phyloP scores from a whole-genome alignment of 768 basidiomycete species.

The Solioccasus polychromus region DNA sequence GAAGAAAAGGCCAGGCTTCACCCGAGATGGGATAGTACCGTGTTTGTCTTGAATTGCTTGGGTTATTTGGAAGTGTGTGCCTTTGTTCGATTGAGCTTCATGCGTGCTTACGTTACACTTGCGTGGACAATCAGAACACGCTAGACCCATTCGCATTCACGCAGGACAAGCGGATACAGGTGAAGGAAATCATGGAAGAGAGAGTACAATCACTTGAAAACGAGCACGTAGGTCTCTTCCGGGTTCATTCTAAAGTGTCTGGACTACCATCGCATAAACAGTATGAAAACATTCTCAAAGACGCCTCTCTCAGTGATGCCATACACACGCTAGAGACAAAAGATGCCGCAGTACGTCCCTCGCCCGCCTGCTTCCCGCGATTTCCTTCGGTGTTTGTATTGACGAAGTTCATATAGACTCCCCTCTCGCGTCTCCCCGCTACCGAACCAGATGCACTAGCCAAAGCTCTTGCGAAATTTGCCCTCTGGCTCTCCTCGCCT shows the following conservation, averaged over 20 bases:
- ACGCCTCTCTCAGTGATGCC: slow-evolving; percentile 26
- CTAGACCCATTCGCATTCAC: slow-evolving; percentile 72
- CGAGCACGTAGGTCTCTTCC: slow-evolving; percentile 67
- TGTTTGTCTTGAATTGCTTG: slow-evolving; percentile 86
- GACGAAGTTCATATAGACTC: slow-evolving; percentile 51
- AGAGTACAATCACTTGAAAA: slow-evolving; percentile 64
- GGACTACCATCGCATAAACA: neutral
- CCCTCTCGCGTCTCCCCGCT: slow-evolving; percentile 66
- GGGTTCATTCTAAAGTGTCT: neutral
- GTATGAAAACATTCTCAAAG: slow-evolving; percentile 24
- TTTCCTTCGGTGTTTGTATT: neutral
- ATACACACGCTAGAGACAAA: slow-evolving; percentile 24
- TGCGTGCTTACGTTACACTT: neutral
- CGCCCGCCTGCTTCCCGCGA: neutral
- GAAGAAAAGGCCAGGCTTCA: slow-evolving; percentile 58
- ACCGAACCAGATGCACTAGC: slow-evolving; percentile 65
- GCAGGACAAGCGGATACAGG: slow-evolving; percentile 48
- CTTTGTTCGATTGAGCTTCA: neutral
- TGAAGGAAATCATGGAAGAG: slow-evolving; percentile 61
- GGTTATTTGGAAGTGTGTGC: slow-evolving; percentile 71
- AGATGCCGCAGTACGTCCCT: slow-evolving; percentile 17
- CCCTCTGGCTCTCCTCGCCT: slow-evolving; percentile 78
- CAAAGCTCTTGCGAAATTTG: slow-evolving; percentile 64
- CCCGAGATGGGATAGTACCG: slow-evolving; percentile 73
- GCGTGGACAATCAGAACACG: slow-evolving; percentile 43